These are phyloP conservation scores for Chlamydomonas eustigma DNA, from an alignment of 139 green algal genomes.

Conservation along the genomic window DNA sequence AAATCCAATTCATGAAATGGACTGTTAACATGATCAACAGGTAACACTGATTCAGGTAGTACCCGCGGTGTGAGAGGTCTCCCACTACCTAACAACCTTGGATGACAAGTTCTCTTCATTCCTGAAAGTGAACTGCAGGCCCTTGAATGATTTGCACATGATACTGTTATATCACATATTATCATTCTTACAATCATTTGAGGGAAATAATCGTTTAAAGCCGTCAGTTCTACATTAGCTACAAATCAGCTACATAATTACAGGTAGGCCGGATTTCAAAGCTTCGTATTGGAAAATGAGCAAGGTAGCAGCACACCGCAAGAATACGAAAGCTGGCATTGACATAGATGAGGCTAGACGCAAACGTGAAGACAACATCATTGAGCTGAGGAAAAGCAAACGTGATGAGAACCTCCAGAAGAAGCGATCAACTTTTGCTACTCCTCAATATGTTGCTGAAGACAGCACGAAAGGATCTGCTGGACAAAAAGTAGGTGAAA, in stretches of 20 bases:
- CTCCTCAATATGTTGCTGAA: constrained; percentile 13
- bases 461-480: constrained; percentile 10
- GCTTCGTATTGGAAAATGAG: neutral
- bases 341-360: constrained; percentile 88
- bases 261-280: no score
- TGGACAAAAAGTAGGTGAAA: neutral
- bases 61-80: no score
- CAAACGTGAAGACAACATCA: constrained; percentile 96
- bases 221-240: no score
- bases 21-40: constrained; percentile 10
- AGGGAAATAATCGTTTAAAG: no score
- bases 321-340: constrained; percentile 28
- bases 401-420: constrained; percentile 97
- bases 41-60: no score
- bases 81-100: no score
- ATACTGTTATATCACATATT: no score
- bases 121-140: no score
- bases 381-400: constrained; percentile 95
- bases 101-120: no score
- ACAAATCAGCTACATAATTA: no score
- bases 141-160: no score
- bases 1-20: constrained; percentile 32
- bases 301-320: constrained; percentile 6
- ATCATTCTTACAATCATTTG: no score
- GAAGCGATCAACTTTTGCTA: constrained; percentile 76